A percentile compares a stretch with the other conserved stretches of the same genome.
Evolutionary conservation across 2,329 filamentous ascomycete genomes (phyloP).

Genomic region (Fusarium sp.): DNA sequence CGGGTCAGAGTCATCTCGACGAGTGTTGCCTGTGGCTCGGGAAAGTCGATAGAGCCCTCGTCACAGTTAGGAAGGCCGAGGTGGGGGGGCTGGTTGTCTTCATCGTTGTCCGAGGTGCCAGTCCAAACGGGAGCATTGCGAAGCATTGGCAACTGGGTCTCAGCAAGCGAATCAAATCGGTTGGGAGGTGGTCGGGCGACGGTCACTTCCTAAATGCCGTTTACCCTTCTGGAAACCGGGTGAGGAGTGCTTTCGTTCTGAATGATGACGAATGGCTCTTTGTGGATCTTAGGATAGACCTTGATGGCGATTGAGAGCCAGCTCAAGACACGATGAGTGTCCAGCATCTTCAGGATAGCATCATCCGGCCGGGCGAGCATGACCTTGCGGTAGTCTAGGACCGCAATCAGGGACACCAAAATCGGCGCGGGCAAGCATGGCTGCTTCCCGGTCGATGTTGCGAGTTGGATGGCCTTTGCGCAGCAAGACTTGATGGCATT

Average conservation of each 20-base stretch:
- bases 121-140: too few relatives aligned
- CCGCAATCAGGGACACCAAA: neutral
- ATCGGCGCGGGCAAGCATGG: neutral
- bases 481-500: neutral
- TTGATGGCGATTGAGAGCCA: neutral
- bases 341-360: neutral
- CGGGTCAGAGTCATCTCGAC: too few relatives aligned
- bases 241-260: neutral
- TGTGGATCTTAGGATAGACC: neutral
- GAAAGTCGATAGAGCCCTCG: too few relatives aligned
- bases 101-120: too few relatives aligned
- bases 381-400: neutral
- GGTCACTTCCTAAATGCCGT: neutral
- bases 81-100: too few relatives aligned
- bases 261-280: neutral
- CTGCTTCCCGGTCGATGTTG: neutral
- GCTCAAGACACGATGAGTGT: neutral
- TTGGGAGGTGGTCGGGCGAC: too few relatives aligned
- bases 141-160: too few relatives aligned
- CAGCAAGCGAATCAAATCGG: too few relatives aligned
- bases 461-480: neutral
- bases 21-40: too few relatives aligned
- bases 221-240: neutral
- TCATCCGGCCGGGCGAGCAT: neutral
- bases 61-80: too few relatives aligned